Evolutionary conservation across 768 basidiomycete species (phyloP).

Genomic region (Roridomyces roridus): DNA sequence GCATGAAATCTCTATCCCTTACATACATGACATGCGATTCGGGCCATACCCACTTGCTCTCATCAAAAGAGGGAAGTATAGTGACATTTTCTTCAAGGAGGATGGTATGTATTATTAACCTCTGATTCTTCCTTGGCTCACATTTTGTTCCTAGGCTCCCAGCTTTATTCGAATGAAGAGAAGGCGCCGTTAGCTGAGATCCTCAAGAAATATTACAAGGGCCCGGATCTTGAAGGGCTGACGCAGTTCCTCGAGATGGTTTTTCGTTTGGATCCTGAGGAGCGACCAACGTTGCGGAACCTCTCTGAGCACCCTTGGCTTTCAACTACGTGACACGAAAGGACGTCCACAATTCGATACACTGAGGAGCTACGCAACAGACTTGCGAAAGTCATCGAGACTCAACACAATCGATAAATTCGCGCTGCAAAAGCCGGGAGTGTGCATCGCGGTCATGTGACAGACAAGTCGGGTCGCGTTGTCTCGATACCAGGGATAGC

Average conservation of each 20-base stretch:
- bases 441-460: no score
- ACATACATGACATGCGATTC: no score
- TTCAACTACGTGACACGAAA: background rate
- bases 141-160: conserved; percentile 2
- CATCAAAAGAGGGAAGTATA: conserved; percentile 7
- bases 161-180: background rate
- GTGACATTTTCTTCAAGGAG: conserved; percentile 1
- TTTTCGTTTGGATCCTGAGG: conserved; percentile 7
- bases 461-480: no score
- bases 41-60: conserved; percentile 7
- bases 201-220: background rate
- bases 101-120: background rate
- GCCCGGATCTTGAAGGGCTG: background rate
- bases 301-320: conserved; percentile 12
- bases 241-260: conserved; percentile 1
- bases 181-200: background rate
- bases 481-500: no score
- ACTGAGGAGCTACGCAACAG: no score
- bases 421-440: no score
- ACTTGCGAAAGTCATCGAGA: no score
- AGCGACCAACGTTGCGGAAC: conserved; percentile 4
- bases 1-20: no score
- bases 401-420: no score
- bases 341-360: no score
- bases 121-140: background rate